phyloP scores from a whole-genome alignment of 73 alveolate genomes.

The Blepharisma stoltei region DNA sequence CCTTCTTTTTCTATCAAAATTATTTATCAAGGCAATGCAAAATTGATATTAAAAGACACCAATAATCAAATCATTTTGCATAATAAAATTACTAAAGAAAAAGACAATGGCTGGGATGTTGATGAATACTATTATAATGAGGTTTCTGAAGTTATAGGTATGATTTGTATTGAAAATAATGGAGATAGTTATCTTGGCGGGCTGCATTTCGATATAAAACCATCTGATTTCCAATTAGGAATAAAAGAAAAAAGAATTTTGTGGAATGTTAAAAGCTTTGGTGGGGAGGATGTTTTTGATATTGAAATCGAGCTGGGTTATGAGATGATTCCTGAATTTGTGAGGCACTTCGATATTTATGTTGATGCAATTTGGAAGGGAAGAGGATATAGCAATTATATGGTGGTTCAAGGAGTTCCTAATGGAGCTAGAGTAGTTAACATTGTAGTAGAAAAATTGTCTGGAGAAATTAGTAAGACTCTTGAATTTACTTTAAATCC shows the following conservation, averaged over 20 bases:
- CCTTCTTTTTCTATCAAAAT: neutral
- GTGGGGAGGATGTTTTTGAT: neutral
- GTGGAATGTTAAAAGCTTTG: slow-evolving; percentile 4
- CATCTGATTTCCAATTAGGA: neutral
- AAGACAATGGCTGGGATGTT: neutral
- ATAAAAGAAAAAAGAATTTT: neutral
- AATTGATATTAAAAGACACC: neutral
- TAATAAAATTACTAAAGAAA: neutral
- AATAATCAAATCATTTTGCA: neutral
- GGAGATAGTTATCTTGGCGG: neutral
- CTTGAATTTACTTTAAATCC: no score
- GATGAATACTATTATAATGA: neutral
- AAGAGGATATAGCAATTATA: neutral
- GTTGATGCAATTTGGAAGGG: neutral
- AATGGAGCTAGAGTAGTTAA: no score
- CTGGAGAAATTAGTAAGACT: no score
- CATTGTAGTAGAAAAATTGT: no score
- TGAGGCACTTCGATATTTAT: neutral
- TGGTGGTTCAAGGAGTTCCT: no score
- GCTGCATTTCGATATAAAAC: neutral
- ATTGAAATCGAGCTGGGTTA: neutral
- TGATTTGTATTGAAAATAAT: neutral
- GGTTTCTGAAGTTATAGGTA: neutral
- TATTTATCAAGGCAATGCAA: neutral
- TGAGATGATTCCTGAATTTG: neutral